A percentile compares a stretch with the other conserved stretches of the same genome.
These are phyloP conservation scores for Pyrenochaeta sp. DNA, from an alignment of 2,329 filamentous ascomycete genomes.

Conservation along the genomic window DNA sequence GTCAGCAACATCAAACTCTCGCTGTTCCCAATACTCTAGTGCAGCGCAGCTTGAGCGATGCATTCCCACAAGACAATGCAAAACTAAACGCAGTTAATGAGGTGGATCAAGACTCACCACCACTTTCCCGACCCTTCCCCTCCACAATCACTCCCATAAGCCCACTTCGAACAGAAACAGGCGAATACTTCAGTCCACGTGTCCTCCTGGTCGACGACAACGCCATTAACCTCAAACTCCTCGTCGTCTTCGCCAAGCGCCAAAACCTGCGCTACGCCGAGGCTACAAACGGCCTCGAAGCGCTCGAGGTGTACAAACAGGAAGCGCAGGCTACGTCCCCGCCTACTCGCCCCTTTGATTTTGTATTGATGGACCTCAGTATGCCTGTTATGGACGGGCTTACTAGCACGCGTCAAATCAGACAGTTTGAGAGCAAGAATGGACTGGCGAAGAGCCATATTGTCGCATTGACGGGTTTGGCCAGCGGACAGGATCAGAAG, in stretches of 20 bases:
- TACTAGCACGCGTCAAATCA: conserved; percentile 45
- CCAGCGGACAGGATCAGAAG: conserved; percentile 45
- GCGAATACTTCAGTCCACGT: conserved; percentile 39
- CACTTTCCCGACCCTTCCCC: conserved; percentile 21
- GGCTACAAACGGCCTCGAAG: conserved; percentile 46
- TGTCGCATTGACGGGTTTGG: conserved; percentile 50
- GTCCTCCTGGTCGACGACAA: conserved; percentile 48
- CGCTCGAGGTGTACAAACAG: conserved; percentile 34
- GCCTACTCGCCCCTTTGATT: conserved; percentile 37
- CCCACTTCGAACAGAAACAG: conserved; percentile 21
- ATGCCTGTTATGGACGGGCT: conserved; percentile 52
- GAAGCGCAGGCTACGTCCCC: conserved; percentile 23
- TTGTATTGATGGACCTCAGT: conserved; percentile 46
- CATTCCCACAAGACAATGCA: conserved; percentile 13
- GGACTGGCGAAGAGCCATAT: conserved; percentile 31
- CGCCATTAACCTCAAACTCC: conserved; percentile 45
- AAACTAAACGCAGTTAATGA: conserved; percentile 4
- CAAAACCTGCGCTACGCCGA: conserved; percentile 37
- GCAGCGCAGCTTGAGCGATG: conserved; percentile 37
- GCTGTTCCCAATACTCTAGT: conserved; percentile 15
- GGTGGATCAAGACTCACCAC: conserved; percentile 16
- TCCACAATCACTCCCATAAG: conserved; percentile 27
- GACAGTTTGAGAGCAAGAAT: conserved; percentile 37
- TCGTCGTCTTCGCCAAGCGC: conserved; percentile 53
- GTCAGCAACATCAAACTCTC: conserved; percentile 21